Evolutionary conservation across 2,329 filamentous ascomycete species (phyloP), one percentile per base, ranked within the genome.

Genomic region (Fusarium armeniacum): DNA sequence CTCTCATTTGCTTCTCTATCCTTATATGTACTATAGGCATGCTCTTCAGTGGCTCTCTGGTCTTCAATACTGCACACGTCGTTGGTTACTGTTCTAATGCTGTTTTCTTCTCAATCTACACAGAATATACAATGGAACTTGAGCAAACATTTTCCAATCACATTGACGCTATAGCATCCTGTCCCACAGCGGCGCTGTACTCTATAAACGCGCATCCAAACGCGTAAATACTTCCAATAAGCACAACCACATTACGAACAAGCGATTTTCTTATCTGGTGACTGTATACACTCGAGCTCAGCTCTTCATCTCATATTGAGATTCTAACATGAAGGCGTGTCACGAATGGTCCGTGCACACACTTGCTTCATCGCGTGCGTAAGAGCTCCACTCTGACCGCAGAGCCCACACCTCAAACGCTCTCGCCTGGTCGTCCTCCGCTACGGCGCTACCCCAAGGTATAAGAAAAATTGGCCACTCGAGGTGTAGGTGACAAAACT

Each of bases 321-420:
- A 59, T 55, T 51, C 54, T 61, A 51, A 45, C 36, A 36, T 65
- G 26, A 51, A 50, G 63, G 30, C 24, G 59, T 64, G 24, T 53
- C 59, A 43, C 33, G 35, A 32, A n/a, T 69, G 59, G 68, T 24
- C 64, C 64, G 68, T 70, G 67, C 67, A 53, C 43, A 9, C 24
- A 16, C 51, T 38, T 32, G 15, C 51, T 38, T 32, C 11, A 60
- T 62, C 67, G 59, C 52, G 47, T 65, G 67, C 50, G 45, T 57
- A 32, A 22, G 38, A 43, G 63, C 32, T 58, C 67, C 67, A 71
- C 67, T 41, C 20, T 35, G 35, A 44, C 50, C 45, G 46, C 13
- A 16, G 50, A 59, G 36, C 38, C 55, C 20, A 50, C 20, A 50
- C 55, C 46, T 62, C 40, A 70, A 55, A 51, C 46, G 35, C 30